Percentiles rank a stretch among this genome's conserved stretches.
These are phyloP conservation scores for Arachis monticola DNA, from an alignment of 331 rosid genomes.

Conservation along the genomic window DNA sequence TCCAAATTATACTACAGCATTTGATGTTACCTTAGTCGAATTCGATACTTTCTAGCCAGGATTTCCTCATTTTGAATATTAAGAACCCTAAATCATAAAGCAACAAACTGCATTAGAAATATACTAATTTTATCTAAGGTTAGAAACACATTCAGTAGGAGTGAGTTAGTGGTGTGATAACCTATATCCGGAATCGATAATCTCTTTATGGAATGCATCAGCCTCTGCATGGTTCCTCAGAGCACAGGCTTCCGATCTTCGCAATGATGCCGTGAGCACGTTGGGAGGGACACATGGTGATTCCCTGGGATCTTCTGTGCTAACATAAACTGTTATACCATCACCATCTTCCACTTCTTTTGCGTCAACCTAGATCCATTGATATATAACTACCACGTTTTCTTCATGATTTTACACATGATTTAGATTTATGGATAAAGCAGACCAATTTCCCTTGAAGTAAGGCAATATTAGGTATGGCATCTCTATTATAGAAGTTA, in stretches of 20 bases:
- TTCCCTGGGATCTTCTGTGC: constrained; percentile 75
- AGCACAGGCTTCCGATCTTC: constrained; percentile 68
- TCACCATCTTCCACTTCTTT: constrained; percentile 91
- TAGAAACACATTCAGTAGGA: constrained; percentile 5
- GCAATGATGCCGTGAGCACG: constrained; percentile 54
- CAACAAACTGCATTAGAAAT: neutral
- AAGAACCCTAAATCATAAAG: constrained; percentile 54
- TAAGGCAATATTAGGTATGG: too few relatives aligned
- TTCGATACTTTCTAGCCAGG: constrained; percentile 82
- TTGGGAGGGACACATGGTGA: constrained; percentile 62
- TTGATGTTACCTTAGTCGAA: constrained; percentile 73
- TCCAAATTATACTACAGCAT: neutral
- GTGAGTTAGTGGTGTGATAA: constrained; percentile 7
- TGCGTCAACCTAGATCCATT: constrained; percentile 66
- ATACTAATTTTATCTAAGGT: neutral
- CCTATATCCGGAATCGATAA: constrained; percentile 81
- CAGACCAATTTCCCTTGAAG: too few relatives aligned
- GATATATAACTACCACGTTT: constrained; percentile 14
- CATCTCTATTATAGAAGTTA: too few relatives aligned
- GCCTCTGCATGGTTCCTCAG: constrained; percentile 55
- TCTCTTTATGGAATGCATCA: constrained; percentile 73
- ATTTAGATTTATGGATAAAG: neutral
- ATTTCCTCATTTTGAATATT: constrained; percentile 59
- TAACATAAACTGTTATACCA: constrained; percentile 86
- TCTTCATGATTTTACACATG: neutral